A percentile compares a stretch with the other conserved stretches of the same genome.
These are phyloP conservation scores for Hortiboletus flavorubellus DNA, from an alignment of 768 basidiomycete genomes.

Conservation along the genomic window DNA sequence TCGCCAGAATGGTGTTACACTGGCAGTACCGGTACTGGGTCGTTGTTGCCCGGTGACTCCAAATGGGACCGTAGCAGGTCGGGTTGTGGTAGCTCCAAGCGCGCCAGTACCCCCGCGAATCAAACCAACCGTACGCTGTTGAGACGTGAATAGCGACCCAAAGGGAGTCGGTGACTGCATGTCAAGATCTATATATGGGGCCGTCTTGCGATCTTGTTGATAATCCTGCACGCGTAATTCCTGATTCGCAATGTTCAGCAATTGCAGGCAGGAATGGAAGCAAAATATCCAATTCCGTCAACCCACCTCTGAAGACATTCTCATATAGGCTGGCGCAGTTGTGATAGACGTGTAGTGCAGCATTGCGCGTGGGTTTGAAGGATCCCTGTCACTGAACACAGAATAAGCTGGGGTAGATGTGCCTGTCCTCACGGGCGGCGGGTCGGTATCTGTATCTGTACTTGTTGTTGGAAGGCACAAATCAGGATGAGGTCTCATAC, in stretches of 20 bases:
- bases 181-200: conserved; percentile 25
- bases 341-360: conserved; percentile 80
- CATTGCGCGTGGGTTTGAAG: conserved; percentile 37
- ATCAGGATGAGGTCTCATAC: background rate
- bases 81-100: conserved; percentile 21
- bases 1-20: conserved; percentile 20
- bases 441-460: conserved; percentile 34
- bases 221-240: conserved; percentile 80
- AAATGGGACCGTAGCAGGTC: conserved; percentile 24
- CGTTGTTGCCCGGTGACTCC: conserved; percentile 17
- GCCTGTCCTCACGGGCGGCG: conserved; percentile 64
- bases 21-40: conserved; percentile 19
- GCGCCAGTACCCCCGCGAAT: conserved; percentile 21
- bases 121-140: conserved; percentile 23
- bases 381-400: conserved; percentile 64
- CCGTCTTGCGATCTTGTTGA: conserved; percentile 67
- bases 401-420: conserved; percentile 62
- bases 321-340: conserved; percentile 73
- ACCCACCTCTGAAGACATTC: conserved; percentile 74
- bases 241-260: conserved; percentile 32
- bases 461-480: conserved; percentile 28
- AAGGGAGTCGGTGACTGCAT: conserved; percentile 18
- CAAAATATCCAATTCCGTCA: conserved; percentile 3
- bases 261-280: background rate
- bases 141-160: conserved; percentile 15